These are phyloP conservation scores for Candida namnaoensis DNA, from an alignment of 805 yeast genomes.

Conservation along the genomic window DNA sequence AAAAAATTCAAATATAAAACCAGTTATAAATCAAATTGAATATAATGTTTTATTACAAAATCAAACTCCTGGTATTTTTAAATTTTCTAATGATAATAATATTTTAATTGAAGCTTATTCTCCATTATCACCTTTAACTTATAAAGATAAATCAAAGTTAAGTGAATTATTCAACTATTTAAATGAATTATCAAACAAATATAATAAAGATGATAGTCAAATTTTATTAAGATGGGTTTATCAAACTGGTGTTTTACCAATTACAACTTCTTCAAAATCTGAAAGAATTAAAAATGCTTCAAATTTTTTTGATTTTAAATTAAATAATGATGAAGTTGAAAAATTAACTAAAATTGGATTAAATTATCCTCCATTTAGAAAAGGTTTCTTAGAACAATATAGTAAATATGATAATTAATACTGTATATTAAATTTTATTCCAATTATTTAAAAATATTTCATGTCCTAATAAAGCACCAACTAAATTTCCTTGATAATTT, in stretches of 20 bases:
- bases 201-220: conserved; percentile 51
- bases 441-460: too few relatives aligned
- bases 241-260: conserved; percentile 56
- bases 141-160: conserved; percentile 33
- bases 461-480: too few relatives aligned
- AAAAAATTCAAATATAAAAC: conserved; percentile 29
- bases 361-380: conserved; percentile 17
- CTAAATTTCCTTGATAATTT: too few relatives aligned
- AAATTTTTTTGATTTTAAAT: conserved; percentile 45
- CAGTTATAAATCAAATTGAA: conserved; percentile 58
- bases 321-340: conserved; percentile 41
- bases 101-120: conserved; percentile 59
- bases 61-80: conserved; percentile 48
- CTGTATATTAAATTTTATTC: too few relatives aligned
- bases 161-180: conserved; percentile 29
- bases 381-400: too few relatives aligned
- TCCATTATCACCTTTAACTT: conserved; percentile 57
- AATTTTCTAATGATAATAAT: conserved; percentile 37
- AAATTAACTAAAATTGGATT: conserved; percentile 33
- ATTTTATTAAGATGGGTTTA: conserved; percentile 64
- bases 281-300: conserved; percentile 45
- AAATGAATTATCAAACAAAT: conserved; percentile 42
- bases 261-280: conserved; percentile 60
- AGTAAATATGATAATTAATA: too few relatives aligned
- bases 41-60: conserved; percentile 62